Base-by-base conservation (phyloP, 1,284 basidiomycete genomes). In the Albatrellus sp. region DNA sequence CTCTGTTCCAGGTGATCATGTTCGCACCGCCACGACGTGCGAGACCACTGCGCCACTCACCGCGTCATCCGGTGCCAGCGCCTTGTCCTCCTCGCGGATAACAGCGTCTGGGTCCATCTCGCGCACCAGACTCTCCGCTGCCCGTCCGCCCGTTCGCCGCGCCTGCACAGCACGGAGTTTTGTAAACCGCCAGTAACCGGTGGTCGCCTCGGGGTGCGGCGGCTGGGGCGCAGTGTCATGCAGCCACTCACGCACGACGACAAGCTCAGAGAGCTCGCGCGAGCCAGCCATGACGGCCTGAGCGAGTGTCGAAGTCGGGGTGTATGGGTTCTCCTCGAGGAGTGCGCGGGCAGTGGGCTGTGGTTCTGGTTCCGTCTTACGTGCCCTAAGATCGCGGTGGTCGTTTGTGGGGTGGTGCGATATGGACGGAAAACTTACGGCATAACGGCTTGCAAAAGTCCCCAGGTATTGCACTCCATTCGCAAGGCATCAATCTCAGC, bases 401-500 rank as follows among this genome's bases (percentile, higher is more conserved):
- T 24, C 24, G 24, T 17, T 9, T 43, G 30, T 8, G 9, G 29
- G 33, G 30, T 14, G 47, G 43, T 4, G 30, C 41, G 13, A 45
- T 19, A 30, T 30, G 28, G 34, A 46, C 30, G 6, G 13, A 17
- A 31, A 16, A 60, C 68, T 53, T 56, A 82, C 77, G 80, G 72
- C 66, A 81, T 75, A 13, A 91, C 66, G 3, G 76, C 75, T 58
- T 89, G 85, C 3, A 90, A 57, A 0, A 91, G 67, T 1, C 71
- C 73, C 89, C 89, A 91, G 1, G 89, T 90, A 58, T 85, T 80
- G 37, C 76, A 69, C 59, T 91, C 89, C 57, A 90, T 66, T 20
- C 71, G 68, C 50, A 89, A 61, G 1, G 77, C 64, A 29, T 80
- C 76, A 1, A 79, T 50, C 52, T 82, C 78, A 14, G 74, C 68